Evolutionary conservation across 192 early-diverging fungal genomes (phyloP).

Genomic region (Gryganskiella cystojenkinii): DNA sequence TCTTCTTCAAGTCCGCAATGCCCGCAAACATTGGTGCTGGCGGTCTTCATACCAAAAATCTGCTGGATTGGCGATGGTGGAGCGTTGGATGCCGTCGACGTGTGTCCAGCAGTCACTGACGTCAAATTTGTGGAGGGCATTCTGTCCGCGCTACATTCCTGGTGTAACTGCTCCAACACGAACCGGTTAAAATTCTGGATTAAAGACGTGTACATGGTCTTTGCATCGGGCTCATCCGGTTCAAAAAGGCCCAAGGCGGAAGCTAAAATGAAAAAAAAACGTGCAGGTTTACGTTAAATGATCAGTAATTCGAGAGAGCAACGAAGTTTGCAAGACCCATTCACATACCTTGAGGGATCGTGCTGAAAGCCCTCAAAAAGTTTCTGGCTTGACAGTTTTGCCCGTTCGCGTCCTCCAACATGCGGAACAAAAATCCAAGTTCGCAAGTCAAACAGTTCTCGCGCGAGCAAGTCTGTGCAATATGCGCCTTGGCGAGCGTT

Average conservation of each 20-base stretch:
- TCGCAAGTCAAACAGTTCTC: constrained; percentile 92
- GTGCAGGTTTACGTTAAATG: not conserved
- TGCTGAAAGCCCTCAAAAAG: constrained; percentile 86
- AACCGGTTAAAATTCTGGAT: constrained; percentile 93
- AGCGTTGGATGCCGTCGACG: constrained; percentile 10
- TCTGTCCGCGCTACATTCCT: constrained; percentile 67
- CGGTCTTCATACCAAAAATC: constrained; percentile 74
- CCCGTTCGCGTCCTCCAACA: constrained; percentile 91
- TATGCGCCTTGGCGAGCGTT: constrained; percentile 78
- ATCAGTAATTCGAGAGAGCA: no score
- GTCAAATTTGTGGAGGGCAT: no score
- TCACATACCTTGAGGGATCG: constrained; percentile 80
- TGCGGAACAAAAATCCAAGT: constrained; percentile 91
- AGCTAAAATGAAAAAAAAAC: constrained; percentile 54
- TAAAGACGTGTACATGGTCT: constrained; percentile 72
- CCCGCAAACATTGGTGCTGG: constrained; percentile 72
- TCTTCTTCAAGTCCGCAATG: constrained; percentile 69
- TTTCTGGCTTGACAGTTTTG: constrained; percentile 96
- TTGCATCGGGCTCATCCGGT: constrained; percentile 73
- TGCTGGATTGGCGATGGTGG: constrained; percentile 72
- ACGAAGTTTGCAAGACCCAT: not conserved
- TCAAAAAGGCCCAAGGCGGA: constrained; percentile 89
- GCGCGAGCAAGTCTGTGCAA: constrained; percentile 70
- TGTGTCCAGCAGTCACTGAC: constrained; percentile 21
- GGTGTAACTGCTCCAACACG: constrained; percentile 89